Evolutionary conservation across 202 grass and related monocot species (phyloP).

Genomic region (Bolboschoenoplectus hybrid): DNA sequence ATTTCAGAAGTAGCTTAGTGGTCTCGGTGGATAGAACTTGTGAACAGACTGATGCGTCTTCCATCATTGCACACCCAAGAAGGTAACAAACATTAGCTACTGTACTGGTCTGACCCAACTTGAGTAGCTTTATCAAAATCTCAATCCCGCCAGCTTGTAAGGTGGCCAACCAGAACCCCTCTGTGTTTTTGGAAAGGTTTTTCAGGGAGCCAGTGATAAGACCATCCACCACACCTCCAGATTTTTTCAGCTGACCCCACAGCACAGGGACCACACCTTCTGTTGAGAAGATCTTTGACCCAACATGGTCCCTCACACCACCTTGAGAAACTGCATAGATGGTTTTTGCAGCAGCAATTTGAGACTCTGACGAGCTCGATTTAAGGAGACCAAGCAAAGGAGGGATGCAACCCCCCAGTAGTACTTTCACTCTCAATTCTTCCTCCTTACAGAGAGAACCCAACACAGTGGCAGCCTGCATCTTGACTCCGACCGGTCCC

Average conservation of each 20-base stretch:
- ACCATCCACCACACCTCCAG: constrained; percentile 78
- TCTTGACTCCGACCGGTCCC: constrained; percentile 80
- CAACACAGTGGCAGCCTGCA: constrained; percentile 83
- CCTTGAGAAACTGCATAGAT: constrained; percentile 98
- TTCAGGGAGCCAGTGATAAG: constrained; percentile 94
- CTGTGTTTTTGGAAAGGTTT: constrained; percentile 93
- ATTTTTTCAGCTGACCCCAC: constrained; percentile 98
- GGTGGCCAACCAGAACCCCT: constrained; percentile 88
- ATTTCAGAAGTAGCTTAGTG: constrained; percentile 92
- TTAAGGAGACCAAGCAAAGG: constrained; percentile 94
- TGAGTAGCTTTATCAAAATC: constrained; percentile 89
- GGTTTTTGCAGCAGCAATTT: constrained; percentile 92
- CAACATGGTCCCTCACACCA: constrained; percentile 96
- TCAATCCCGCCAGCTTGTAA: constrained; percentile 90
- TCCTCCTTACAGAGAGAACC: constrained; percentile 99
- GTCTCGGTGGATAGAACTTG: constrained; percentile 79
- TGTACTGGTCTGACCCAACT: constrained; percentile 71
- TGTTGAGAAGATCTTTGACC: constrained; percentile 99
- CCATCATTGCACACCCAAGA: constrained; percentile 89
- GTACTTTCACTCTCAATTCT: constrained; percentile 90
- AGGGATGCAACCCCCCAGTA: constrained; percentile 98
- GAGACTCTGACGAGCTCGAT: constrained; percentile 82
- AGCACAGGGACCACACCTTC: constrained; percentile 95
- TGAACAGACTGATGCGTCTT: constrained; percentile 86
- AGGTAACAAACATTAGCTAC: constrained; percentile 91